Base-by-base conservation (phyloP, 352 stramenopile genomes). In the Blastocystis sp. region DNA sequence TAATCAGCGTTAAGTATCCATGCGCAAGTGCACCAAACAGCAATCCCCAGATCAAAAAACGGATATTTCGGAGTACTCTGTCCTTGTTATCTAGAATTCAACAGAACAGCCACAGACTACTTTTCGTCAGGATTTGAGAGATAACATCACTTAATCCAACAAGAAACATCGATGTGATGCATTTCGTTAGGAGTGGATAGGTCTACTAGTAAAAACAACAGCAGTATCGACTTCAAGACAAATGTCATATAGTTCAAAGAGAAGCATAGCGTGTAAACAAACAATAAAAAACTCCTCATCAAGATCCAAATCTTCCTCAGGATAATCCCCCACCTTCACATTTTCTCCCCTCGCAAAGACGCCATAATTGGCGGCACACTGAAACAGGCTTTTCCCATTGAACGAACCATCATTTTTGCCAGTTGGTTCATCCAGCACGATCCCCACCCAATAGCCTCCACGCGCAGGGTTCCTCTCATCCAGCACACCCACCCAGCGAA, bases 401-500 rank as follows among this genome's bases (percentile, higher is more conserved):
- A 97, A 94, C 1, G 92, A 95, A 26, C 97, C 96, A 89, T 97
- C 94, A 68, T 95, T 94, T 87, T 96, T 95, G 76, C 95, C 95
- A 29, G 97, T 91, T 18, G 97, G 96, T 91, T 99, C 97, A 91
- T 99, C 97, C 88, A 99, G 98, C 43, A 93, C 92, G 50, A 99
- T 94, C 45, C 97, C 97, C 6, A 98, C 91, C 92, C 92, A 93
- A 90, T 96, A 95, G 43, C 95, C 95, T 18, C 87, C 76, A 47
- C 79, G 26, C 1, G 61, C 34, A 7, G 37, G 9, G 50, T 43
- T 87, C n/a, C 56, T 29, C 7, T 53, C 37, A 18, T 96, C 91
- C 61, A 98, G 94, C 89, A 95, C 90, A 9, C 97, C 97, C 11
- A 98, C 66, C 90, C 94, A 99, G 41, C 92, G 91, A 50, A 99